A percentile compares a stretch with the other conserved stretches of the same genome.
Evolutionary conservation across 768 basidiomycete species (phyloP).

Genomic region (Boletus rubescentipes): DNA sequence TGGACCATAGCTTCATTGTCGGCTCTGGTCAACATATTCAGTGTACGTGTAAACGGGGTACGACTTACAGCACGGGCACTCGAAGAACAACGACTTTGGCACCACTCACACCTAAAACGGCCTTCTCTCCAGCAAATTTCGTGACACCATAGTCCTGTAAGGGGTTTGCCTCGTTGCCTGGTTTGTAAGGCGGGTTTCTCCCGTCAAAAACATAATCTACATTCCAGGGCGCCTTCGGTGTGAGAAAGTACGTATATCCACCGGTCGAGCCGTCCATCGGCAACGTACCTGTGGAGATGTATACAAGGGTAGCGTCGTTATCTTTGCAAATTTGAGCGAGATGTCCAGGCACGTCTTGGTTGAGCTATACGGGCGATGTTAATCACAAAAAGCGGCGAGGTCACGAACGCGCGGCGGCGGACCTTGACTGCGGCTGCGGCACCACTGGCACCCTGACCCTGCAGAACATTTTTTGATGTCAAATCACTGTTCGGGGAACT

Average conservation of each 20-base stretch:
- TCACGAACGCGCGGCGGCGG: slow-evolving; percentile 11
- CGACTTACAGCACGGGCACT: slow-evolving; percentile 81
- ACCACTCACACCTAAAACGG: slow-evolving; percentile 58
- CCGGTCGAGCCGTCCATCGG: neutral
- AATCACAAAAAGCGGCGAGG: neutral
- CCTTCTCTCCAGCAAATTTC: slow-evolving; percentile 85
- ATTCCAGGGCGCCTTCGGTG: slow-evolving; percentile 1
- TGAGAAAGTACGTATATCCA: slow-evolving; percentile 4
- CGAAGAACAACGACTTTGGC: slow-evolving; percentile 71
- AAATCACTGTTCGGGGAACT: neutral
- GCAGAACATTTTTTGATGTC: neutral
- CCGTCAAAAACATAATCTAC: slow-evolving; percentile 97
- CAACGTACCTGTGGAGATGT: slow-evolving; percentile 83
- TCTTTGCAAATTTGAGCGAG: slow-evolving; percentile 66
- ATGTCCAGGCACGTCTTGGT: slow-evolving; percentile 69
- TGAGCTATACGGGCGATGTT: slow-evolving; percentile 53
- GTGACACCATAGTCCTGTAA: slow-evolving; percentile 85
- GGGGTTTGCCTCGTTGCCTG: slow-evolving; percentile 72
- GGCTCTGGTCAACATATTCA: neutral
- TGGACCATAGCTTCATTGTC: slow-evolving; percentile 74
- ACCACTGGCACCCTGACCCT: no score
- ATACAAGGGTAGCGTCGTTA: slow-evolving; percentile 70
- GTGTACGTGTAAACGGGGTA: neutral
- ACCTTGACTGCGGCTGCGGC: slow-evolving; percentile 68
- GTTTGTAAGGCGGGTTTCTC: slow-evolving; percentile 84